These are phyloP conservation scores for Pichia sp. DNA, from an alignment of 1,139 yeast genomes.

Conservation along the genomic window DNA sequence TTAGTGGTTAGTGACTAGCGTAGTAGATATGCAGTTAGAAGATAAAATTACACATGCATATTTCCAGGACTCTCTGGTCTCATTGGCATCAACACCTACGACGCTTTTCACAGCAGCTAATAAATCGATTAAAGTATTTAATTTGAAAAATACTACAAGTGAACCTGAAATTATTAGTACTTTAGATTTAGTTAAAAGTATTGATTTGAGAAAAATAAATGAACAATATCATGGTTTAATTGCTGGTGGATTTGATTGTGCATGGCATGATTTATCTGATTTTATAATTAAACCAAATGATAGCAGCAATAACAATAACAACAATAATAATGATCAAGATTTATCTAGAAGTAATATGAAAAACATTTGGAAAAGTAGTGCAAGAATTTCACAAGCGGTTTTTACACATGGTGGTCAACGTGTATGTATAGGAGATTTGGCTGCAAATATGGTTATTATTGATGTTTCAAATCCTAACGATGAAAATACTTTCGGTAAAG, in stretches of 20 bases:
- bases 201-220: slow-evolving; percentile 20
- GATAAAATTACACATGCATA: slow-evolving; percentile 21
- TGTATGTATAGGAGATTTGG: slow-evolving; percentile 74
- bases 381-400: slow-evolving; percentile 60
- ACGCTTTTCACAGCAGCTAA: slow-evolving; percentile 46
- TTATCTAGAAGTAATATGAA: slow-evolving; percentile 15
- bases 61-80: slow-evolving; percentile 37
- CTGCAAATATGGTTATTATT: slow-evolving; percentile 51
- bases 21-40: slow-evolving; percentile 8
- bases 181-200: slow-evolving; percentile 32
- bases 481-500: slow-evolving; percentile 28
- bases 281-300: slow-evolving; percentile 6
- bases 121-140: slow-evolving; percentile 48
- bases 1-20: no score
- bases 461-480: slow-evolving; percentile 32
- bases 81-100: slow-evolving; percentile 33
- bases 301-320: neutral
- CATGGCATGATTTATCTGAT: slow-evolving; percentile 27
- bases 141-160: slow-evolving; percentile 39
- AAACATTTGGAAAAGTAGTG: slow-evolving; percentile 38
- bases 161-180: slow-evolving; percentile 55
- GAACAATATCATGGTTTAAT: slow-evolving; percentile 17
- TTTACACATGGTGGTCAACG: slow-evolving; percentile 69
- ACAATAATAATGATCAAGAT: neutral
- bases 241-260: slow-evolving; percentile 31